phyloP scores from a whole-genome alignment of 1,284 basidiomycete species.

The Trametes polyzona region DNA sequence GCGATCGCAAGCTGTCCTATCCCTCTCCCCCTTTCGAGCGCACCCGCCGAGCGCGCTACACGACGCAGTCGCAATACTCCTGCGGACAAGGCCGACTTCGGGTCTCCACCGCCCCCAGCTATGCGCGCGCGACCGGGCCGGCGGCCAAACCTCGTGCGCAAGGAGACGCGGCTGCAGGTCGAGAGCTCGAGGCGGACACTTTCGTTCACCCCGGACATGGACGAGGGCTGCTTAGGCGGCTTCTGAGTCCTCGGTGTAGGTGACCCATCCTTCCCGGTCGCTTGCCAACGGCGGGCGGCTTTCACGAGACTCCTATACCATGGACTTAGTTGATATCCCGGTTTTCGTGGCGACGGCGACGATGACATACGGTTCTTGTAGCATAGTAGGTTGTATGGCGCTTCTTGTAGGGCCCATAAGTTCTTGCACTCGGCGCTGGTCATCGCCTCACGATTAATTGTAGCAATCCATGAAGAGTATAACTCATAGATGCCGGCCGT shows the following conservation, averaged over 20 bases:
- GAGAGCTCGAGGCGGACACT: not conserved
- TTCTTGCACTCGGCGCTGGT: not conserved
- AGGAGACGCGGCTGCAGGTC: conserved; percentile 6
- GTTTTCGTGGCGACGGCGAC: not conserved
- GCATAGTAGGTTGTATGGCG: not conserved
- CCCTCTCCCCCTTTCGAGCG: conserved; percentile 22
- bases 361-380: conserved; percentile 9
- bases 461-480: not conserved
- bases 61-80: not conserved
- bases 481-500: too few species aligned
- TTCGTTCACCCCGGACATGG: conserved; percentile 21
- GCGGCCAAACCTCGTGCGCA: conserved; percentile 13
- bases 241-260: conserved; percentile 4
- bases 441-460: not conserved
- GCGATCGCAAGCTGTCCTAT: conserved; percentile 20
- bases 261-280: not conserved
- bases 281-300: not conserved
- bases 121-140: conserved; percentile 14
- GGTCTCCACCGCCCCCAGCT: conserved; percentile 16
- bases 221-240: conserved; percentile 28
- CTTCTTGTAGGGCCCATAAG: too few species aligned
- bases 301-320: conserved; percentile 9
- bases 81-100: conserved; percentile 1
- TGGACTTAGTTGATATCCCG: conserved; percentile 11
- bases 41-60: not conserved